Base-by-base conservation (phyloP, 2,329 filamentous ascomycete genomes). In the Reticulascus tulasneorum region DNA sequence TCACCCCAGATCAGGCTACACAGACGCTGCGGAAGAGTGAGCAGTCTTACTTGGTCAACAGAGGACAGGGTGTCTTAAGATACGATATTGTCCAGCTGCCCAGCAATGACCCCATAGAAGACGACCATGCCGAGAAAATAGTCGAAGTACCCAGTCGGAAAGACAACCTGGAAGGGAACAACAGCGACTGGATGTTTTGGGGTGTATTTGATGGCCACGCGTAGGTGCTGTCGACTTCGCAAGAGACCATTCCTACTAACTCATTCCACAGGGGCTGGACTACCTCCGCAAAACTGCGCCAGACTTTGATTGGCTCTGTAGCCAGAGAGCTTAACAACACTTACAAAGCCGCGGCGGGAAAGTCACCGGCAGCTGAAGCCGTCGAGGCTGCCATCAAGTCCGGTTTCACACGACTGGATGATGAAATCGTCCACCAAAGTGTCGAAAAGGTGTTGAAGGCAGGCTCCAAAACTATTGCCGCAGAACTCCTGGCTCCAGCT, bases 151-250 rank as follows among this genome's bases (percentile, higher is more conserved):
- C 87, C 5, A 73, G 75, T 35, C 75, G 51, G 64, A 75, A 56
- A 63, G 52, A 45, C 22, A 54, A 52, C 17, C 51, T 54, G 16
- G 50, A 57, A 22, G 59, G 73, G 23, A 71, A 74, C 13, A 79
- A 72, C 40, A 86, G 77, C 44, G 94, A 98, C 62, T 98, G 93
- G 93, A 97, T 97, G 89, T 98, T 98, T 61, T 98, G 94, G 93
- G 93, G 90, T 39, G 90, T 98, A 13, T 98, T 97, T 61, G 93
- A 98, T 56, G 93, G 93, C 1, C 93, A 98, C 63, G 87, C 86
- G 87, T 91, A 68, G 62, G 77, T 36, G 6, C n/a, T 23, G 6
- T 6, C 13, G 12, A 7, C 17, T 13, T 9, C 12, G 11, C 7
- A n/a, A 22, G 11, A 16, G 15, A 10, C 4, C 5, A 9, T 27